phyloP scores from a whole-genome alignment of 2,329 filamentous ascomycete species.

The Hymenoscyphus albidus region DNA sequence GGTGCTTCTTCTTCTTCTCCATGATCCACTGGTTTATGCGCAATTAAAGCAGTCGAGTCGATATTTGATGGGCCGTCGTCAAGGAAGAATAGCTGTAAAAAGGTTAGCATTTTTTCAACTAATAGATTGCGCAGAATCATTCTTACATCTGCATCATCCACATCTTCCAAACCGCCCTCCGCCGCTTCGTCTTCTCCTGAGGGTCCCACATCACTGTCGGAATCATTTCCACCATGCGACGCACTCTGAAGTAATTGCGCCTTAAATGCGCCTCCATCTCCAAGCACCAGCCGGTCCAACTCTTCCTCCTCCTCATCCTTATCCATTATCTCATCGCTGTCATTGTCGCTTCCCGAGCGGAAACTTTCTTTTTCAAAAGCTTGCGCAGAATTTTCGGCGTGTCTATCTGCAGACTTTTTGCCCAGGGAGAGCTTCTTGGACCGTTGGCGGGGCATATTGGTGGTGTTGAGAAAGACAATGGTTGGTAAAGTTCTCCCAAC shows the following conservation, averaged over 20 bases:
- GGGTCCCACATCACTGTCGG: conserved; percentile 23
- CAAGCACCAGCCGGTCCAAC: conserved; percentile 83
- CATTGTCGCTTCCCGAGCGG: conserved; percentile 27
- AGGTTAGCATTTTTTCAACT: conserved; percentile 12
- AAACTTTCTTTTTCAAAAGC: conserved; percentile 12
- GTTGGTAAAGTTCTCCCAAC: conserved; percentile 1
- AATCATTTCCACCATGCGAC: conserved; percentile 22
- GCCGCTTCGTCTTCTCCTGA: conserved; percentile 43
- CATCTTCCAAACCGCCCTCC: conserved; percentile 54
- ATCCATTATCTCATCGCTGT: conserved; percentile 42
- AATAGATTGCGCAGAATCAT: conserved; percentile 3
- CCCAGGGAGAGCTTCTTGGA: conserved; percentile 28
- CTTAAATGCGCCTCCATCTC: conserved; percentile 78
- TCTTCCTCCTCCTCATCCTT: conserved; percentile 83
- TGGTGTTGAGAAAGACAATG: conserved; percentile 2
- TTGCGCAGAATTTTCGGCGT: background rate
- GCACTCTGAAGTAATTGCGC: conserved; percentile 63
- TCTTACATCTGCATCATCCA: conserved; percentile 66
- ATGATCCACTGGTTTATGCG: conserved; percentile 26
- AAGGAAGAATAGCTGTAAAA: conserved; percentile 36
- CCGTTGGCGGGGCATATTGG: conserved; percentile 31
- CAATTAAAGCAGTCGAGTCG: conserved; percentile 24
- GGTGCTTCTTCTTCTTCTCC: conserved; percentile 46
- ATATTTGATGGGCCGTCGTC: conserved; percentile 35
- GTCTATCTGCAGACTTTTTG: conserved; percentile 16